Conservation (phyloP, 2,329 filamentous ascomycete species). For the Phialophora macrospora region DNA sequence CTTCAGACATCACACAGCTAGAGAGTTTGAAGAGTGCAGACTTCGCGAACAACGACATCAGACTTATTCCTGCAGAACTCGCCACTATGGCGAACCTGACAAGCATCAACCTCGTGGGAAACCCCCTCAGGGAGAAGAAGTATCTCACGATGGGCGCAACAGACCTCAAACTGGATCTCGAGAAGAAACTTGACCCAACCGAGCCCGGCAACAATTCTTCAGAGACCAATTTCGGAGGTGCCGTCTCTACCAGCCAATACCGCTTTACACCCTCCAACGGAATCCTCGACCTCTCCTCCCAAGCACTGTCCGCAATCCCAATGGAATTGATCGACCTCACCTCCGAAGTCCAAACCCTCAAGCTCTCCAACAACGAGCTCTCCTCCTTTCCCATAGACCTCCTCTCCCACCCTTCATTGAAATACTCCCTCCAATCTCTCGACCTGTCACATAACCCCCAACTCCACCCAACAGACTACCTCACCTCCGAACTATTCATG, state of each 20-base stretch:
- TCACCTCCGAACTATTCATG: slow-evolving; percentile 70
- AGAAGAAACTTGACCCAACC: slow-evolving; percentile 24
- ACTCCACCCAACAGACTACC: slow-evolving; percentile 66
- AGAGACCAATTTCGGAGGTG: background rate
- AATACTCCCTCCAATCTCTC: slow-evolving; percentile 69
- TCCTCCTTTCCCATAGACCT: slow-evolving; percentile 68
- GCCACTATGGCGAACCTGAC: slow-evolving; percentile 78
- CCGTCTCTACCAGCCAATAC: slow-evolving; percentile 2
- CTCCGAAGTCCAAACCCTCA: slow-evolving; percentile 52
- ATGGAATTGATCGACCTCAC: slow-evolving; percentile 59
- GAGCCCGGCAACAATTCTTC: background rate
- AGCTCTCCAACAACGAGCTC: slow-evolving; percentile 77
- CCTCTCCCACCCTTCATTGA: slow-evolving; percentile 68
- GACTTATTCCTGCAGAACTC: slow-evolving; percentile 73
- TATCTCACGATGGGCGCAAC: slow-evolving; percentile 74
- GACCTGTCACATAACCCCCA: slow-evolving; percentile 74
- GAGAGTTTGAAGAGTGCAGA: slow-evolving; percentile 75
- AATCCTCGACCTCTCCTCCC: slow-evolving; percentile 70
- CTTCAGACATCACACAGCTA: slow-evolving; percentile 72
- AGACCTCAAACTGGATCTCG: slow-evolving; percentile 30
- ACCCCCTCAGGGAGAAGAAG: slow-evolving; percentile 86
- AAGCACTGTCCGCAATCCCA: slow-evolving; percentile 53
- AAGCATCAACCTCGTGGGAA: slow-evolving; percentile 80
- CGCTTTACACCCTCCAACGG: slow-evolving; percentile 34
- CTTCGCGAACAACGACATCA: slow-evolving; percentile 83